Percentiles rank a stretch among this genome's conserved stretches.
These are phyloP conservation scores for Neofusicoccum ribis DNA, from an alignment of 2,329 filamentous ascomycete genomes.

Conservation along the genomic window DNA sequence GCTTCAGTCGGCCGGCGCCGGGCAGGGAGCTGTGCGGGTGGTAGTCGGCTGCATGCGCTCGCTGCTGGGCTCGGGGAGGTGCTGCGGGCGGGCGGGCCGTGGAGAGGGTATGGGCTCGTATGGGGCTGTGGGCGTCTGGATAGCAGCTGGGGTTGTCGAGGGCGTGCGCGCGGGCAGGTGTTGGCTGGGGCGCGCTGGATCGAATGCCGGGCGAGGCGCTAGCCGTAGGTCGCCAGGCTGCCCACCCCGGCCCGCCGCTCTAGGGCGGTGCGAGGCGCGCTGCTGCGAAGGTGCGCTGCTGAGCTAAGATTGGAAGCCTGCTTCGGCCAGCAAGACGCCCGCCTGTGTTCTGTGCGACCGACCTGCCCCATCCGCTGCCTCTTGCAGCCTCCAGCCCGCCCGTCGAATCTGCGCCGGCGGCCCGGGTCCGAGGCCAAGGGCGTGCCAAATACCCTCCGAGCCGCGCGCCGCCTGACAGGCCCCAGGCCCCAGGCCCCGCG, in stretches of 20 bases:
- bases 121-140: conserved; percentile 13
- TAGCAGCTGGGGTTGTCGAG: conserved; percentile 7
- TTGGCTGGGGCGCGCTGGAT: conserved; percentile 1
- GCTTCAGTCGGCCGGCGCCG: conserved; percentile 30
- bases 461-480: neutral
- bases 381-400: neutral
- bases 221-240: neutral
- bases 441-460: too few species aligned
- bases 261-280: neutral
- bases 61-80: conserved; percentile 29
- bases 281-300: neutral
- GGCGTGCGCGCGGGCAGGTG: conserved; percentile 4
- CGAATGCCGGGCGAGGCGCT: neutral
- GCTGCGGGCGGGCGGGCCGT: conserved; percentile 18
- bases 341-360: conserved; percentile 5
- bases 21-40: conserved; percentile 18
- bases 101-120: conserved; percentile 16
- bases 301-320: conserved; percentile 9
- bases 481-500: neutral
- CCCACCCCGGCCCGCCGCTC: neutral
- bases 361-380: neutral
- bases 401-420: neutral
- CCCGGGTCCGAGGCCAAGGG: neutral
- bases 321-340: neutral
- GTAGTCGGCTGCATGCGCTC: conserved; percentile 20